Evolutionary conservation across 176 grass and related monocot species (phyloP), one percentile per base, ranked within the genome.

Genomic region (Elaeis guineensis): DNA sequence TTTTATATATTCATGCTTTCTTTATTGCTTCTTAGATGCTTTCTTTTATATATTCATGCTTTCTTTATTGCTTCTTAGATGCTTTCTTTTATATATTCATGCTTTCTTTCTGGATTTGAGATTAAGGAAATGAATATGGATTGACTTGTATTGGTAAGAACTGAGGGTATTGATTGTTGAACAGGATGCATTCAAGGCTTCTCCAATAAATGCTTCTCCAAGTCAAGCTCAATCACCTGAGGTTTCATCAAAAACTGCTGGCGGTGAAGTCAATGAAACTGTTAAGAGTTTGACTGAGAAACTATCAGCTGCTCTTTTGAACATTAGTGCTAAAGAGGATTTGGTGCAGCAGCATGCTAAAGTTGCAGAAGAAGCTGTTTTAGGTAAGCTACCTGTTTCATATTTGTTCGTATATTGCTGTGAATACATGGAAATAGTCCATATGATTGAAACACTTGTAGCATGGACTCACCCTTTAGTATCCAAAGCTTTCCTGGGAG

Each of bases 351-450:
- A 93, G 71, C 94, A 98, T 76, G 76, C 71, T 16, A 89, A 85
- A 74, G 76, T 98, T 65, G 82, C 88, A 24, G 94, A 98, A 69
- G 93, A 92, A 82, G 93, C 93, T 68, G 87, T 97, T 89, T 74
- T 92, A 64, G 93, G 93, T 97, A 80, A 57, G 69, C 3, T 18
- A 9, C 17, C 24, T 54, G 3, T 17, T 44, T 44, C 9, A 3
- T 44, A 14, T 12, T 12, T 8, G 3, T 3, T 44, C 35, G 1
- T 44, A 9, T 12, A 12, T 44, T 12, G 8, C 35, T 44, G 35
- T 12, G 35, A 44, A 44, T 44, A 44, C 35, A 44, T 44, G 35
- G 11, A 12, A 44, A 44, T 44, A 14, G 35, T 44, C 9, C 35
- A 14, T 44, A 44, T 12, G 11, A 44, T 14, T 44, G 35, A 12